Base-by-base conservation (phyloP, 805 yeast species). In the Metschnikowia dekortorum region DNA sequence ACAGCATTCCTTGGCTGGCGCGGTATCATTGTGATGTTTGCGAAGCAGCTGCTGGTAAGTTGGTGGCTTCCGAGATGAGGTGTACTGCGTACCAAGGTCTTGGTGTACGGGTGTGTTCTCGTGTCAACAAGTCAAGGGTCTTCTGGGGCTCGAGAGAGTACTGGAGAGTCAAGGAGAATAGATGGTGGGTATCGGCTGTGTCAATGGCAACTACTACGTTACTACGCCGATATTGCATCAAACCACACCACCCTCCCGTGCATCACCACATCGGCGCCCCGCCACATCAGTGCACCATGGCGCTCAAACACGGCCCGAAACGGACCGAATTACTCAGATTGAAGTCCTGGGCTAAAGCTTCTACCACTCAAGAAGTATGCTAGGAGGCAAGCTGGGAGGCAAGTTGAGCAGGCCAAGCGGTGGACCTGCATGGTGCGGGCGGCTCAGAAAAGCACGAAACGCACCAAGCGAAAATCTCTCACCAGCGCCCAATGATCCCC, bases 1-100 rank as follows among this genome's bases (percentile, higher is more conserved):
- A 65, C 60, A 31, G 61, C 66, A 62, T 79, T 73, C 62, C 68
- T 74, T 30, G 73, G 71, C 51, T 76, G 73, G 39, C 64, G 56
- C 3, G 67, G 38, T 16, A 57, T 52, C 60, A 57, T 57, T 22
- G 36, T 41, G 33, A 16, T 22, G 10, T 31, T 11, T 32, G 37
- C 18, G 38, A 11, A 32, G 34, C 13, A 5, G 10, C 32, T 30
- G 32, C 6, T 32, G n/a, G 13, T 32, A 26, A 36, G 11, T 16
- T 11, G 26, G 29, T 18, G 36, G 14, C 22, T 44, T 44, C n/a
- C 31, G 46, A 35, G 41, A 38, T 38, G 49, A 37, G 51, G 10
- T 33, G 33, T 30, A 34, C 14, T 29, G 30, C 11, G 22, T 22
- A 22, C 22, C 5, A 22, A 22, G 22, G 22, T 22, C 22, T 22